Base-by-base conservation (phyloP, 1,284 basidiomycete species). In the Ceratorhiza oryzae-sativae region DNA sequence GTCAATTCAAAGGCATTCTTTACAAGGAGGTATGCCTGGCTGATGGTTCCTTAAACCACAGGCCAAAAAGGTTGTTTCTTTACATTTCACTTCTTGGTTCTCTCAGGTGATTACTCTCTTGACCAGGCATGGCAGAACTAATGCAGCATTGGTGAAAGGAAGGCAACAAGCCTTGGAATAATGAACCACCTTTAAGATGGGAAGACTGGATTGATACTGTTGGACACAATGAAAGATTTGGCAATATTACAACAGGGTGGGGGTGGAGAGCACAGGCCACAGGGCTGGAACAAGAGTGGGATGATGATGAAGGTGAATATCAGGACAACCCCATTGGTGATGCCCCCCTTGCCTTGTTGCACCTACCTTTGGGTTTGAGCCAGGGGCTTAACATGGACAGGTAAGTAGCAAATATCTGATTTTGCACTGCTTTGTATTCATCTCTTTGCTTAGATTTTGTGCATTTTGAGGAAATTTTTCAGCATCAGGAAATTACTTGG, bases 81-180 rank as follows among this genome's bases (percentile, higher is more conserved):
- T 61, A 61, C 20, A 27, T 61, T 23, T 30, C 58, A 13, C 4
- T 42, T 15, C 15, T 27, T 12, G 6, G 6, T 2, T 6, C 36
- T 2, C 20, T 60, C 10, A 39, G 36, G 58, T 18, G 59, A 4
- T 13, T 45, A 5, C 23, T 61, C 3, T 30, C 25, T 15, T 42
- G 59, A 5, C 59, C 59, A 8, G 59, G 59, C 4, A 61, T 61
- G n/a, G 5, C 10, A 2, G 41, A 61, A 32, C 18, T 59, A 1
- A 59, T 59, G 56, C 56, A 59, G 32, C 56, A 59, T 20, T 59
- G 56, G 56, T 36, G 36, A 18, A 23, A 27, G 2, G 36, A 59
- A 12, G 56, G 32, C 3, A n/a, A 59, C 36, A n/a, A 34, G 18
- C 27, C 36, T 4, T 6, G 41, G 12, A n/a, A 45, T 3, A 18